phyloP scores from a whole-genome alignment of 1,139 yeast species.

The Yamadazyma triangularis region DNA sequence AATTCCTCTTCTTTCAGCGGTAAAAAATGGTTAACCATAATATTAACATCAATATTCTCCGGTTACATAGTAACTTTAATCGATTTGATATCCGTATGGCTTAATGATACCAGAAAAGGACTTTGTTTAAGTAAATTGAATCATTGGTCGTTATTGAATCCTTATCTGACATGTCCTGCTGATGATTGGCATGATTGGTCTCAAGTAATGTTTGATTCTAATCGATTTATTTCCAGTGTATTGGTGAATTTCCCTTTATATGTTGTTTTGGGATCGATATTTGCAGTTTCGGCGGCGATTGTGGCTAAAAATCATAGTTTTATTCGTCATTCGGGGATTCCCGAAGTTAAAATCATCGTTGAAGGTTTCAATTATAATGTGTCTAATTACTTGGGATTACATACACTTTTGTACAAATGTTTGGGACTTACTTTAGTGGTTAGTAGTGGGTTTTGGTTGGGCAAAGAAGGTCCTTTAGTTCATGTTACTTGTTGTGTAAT shows the following conservation, averaged over 20 bases:
- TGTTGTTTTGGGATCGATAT: conserved; percentile 22
- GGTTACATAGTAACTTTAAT: conserved; percentile 59
- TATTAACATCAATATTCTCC: conserved; percentile 49
- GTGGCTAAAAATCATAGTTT: conserved; percentile 35
- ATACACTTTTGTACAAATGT: conserved; percentile 46
- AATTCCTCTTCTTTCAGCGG: conserved; percentile 6
- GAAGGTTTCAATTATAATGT: conserved; percentile 50
- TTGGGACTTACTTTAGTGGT: conserved; percentile 60
- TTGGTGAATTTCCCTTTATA: conserved; percentile 38
- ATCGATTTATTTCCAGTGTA: conserved; percentile 14
- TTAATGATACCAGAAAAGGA: conserved; percentile 57
- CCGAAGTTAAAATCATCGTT: conserved; percentile 62
- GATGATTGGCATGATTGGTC: conserved; percentile 44
- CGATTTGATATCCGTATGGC: conserved; percentile 58
- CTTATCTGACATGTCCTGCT: conserved; percentile 43
- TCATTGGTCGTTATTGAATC: conserved; percentile 40
- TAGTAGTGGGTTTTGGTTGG: conserved; percentile 84
- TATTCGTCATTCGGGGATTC: conserved; percentile 62
- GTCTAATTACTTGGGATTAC: conserved; percentile 41
- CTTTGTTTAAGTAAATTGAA: conserved; percentile 34
- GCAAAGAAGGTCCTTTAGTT: conserved; percentile 91
- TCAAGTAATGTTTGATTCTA: conserved; percentile 21
- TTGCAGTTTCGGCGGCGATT: conserved; percentile 25
- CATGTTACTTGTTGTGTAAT: conserved; percentile 73
- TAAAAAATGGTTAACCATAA: conserved; percentile 55